Evolutionary conservation across 2,329 filamentous ascomycete species (phyloP).

Genomic region (Nakataea oryzae): DNA sequence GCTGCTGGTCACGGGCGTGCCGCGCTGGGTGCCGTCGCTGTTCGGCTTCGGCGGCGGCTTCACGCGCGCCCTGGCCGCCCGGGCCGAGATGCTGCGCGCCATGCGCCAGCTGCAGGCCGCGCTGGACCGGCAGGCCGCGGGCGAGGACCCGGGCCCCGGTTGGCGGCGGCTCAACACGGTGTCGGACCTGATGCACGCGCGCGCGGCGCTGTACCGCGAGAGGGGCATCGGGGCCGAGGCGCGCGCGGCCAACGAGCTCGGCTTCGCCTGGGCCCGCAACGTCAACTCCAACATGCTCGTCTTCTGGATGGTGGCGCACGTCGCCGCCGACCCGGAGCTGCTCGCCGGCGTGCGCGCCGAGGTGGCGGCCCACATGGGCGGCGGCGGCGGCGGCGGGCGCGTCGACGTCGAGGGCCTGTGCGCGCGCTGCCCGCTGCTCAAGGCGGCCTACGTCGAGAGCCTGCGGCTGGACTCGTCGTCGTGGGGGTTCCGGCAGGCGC

Average conservation of each 20-base stretch:
- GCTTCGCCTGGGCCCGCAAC: conserved; percentile 25
- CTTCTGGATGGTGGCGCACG: conserved; percentile 30
- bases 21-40: not conserved
- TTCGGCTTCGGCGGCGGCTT: too few species aligned
- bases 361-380: conserved; percentile 19
- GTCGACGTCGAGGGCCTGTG: conserved; percentile 24
- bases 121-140: not conserved
- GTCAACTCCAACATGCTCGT: conserved; percentile 25
- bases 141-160: not conserved
- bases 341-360: conserved; percentile 26
- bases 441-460: conserved; percentile 28
- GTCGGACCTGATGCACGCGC: not conserved
- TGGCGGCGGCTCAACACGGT: not conserved
- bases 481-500: conserved; percentile 19
- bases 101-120: not conserved
- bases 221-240: conserved; percentile 18
- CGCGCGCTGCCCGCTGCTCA: conserved; percentile 24
- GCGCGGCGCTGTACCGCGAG: conserved; percentile 6
- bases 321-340: conserved; percentile 26
- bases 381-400: not conserved
- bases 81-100: not conserved
- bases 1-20: not conserved
- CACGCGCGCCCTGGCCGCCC: not conserved
- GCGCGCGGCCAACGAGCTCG: conserved; percentile 23
- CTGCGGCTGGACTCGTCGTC: conserved; percentile 25